Evolutionary conservation across 768 basidiomycete species (phyloP).

Genomic region (Suillus decipiens): DNA sequence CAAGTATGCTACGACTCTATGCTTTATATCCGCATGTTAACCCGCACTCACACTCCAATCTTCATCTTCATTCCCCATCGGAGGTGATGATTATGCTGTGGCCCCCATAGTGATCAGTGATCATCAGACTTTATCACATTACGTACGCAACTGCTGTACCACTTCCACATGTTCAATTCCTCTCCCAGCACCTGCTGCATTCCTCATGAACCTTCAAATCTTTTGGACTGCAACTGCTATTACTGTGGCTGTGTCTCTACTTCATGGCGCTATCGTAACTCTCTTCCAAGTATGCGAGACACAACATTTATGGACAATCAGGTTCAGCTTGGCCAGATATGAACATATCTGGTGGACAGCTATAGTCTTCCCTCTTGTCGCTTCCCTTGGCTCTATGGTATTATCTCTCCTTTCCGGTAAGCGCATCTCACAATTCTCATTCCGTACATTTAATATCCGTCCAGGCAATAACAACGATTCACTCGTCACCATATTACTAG

Average conservation of each 20-base stretch:
- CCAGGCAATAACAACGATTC: constrained; percentile 2
- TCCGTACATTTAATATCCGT: not conserved
- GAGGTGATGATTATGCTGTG: too few relatives aligned
- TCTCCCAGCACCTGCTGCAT: not conserved
- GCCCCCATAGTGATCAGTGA: not conserved
- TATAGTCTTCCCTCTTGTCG: constrained; percentile 2
- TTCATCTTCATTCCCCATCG: too few relatives aligned
- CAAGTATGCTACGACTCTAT: too few relatives aligned
- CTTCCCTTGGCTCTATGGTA: not conserved
- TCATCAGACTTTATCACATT: not conserved
- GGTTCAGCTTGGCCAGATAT: not conserved
- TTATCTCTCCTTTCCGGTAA: constrained; percentile 2
- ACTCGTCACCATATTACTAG: not conserved
- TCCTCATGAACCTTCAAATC: not conserved
- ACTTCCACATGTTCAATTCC: not conserved
- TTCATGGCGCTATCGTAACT: constrained; percentile 1
- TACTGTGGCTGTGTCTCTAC: not conserved
- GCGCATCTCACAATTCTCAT: not conserved
- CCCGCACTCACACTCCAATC: too few relatives aligned
- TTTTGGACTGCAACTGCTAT: constrained; percentile 7
- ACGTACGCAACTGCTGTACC: not conserved
- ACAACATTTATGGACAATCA: constrained; percentile 1
- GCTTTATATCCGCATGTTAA: too few relatives aligned
- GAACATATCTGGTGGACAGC: constrained; percentile 7
- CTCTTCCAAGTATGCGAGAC: constrained; percentile 6